Evolutionary conservation across 2,329 filamentous ascomycete species (phyloP).

Genomic region (Tolypocladium cylindrosporum): DNA sequence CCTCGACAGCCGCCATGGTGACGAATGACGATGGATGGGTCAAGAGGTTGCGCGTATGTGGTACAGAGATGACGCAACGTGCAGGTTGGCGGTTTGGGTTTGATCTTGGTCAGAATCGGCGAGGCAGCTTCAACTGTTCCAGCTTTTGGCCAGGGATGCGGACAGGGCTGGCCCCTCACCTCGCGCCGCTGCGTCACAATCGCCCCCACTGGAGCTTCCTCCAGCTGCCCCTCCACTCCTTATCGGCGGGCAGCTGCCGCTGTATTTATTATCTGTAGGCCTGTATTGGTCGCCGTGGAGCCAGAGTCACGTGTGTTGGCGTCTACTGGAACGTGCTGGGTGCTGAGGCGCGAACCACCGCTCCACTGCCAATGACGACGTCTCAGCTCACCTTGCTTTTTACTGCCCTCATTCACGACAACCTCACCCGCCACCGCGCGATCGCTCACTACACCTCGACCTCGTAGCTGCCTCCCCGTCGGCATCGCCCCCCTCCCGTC

Average conservation of each 20-base stretch:
- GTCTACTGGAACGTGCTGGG: background rate
- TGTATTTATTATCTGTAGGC: no score
- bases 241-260: no score
- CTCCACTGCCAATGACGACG: background rate
- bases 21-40: background rate
- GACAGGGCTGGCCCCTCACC: background rate
- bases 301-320: slow-evolving; percentile 1
- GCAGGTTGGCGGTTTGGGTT: background rate
- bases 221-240: background rate
- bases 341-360: background rate
- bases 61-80: background rate
- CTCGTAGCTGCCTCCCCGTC: slow-evolving; percentile 21
- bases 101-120: background rate
- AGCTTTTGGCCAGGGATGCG: no score
- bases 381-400: background rate
- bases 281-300: background rate
- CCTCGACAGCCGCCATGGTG: slow-evolving; percentile 23
- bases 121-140: background rate
- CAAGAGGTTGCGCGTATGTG: background rate
- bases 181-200: background rate
- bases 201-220: background rate
- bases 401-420: background rate
- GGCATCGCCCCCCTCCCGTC: slow-evolving; percentile 5
- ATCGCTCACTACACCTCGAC: slow-evolving; percentile 7
- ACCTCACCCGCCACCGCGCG: background rate